phyloP scores from a whole-genome alignment of 202 grass and related monocot genomes.

The Panicum virgatum region DNA sequence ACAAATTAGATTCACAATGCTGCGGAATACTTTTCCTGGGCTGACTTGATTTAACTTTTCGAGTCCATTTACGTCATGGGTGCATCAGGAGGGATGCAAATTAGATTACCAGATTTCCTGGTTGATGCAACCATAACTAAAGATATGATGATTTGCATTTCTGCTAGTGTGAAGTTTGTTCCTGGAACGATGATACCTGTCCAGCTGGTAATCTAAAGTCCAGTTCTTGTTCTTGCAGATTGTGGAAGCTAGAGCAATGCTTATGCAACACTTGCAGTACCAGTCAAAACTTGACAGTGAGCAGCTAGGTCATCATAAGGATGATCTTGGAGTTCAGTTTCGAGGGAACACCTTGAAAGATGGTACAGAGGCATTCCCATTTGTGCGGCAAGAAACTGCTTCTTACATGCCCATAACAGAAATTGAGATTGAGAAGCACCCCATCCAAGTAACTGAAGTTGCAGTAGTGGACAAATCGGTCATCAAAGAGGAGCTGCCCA shows the following conservation, averaged over 20 bases:
- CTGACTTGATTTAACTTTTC: not conserved
- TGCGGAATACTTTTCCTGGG: not conserved
- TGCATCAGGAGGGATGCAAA: constrained; percentile 2
- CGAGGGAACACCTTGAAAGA: constrained; percentile 40
- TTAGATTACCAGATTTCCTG: not conserved
- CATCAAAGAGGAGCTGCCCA: constrained; percentile 63
- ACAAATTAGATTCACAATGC: not conserved
- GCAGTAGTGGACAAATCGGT: constrained; percentile 74
- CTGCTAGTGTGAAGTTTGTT: constrained; percentile 4
- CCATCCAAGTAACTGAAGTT: constrained; percentile 57
- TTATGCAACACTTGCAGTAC: constrained; percentile 72
- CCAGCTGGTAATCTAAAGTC: constrained; percentile 21
- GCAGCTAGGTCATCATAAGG: constrained; percentile 40
- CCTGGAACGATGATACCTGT: not conserved
- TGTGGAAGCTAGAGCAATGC: constrained; percentile 92
- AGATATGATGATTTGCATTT: not conserved
- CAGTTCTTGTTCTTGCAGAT: constrained; percentile 58
- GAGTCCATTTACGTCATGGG: not conserved
- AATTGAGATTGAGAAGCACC: constrained; percentile 68
- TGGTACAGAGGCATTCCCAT: constrained; percentile 39
- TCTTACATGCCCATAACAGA: constrained; percentile 48
- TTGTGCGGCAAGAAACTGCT: constrained; percentile 17
- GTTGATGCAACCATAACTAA: constrained; percentile 4
- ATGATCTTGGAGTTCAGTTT: constrained; percentile 34
- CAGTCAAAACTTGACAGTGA: constrained; percentile 62